Percentiles rank a stretch among this genome's conserved stretches.
Evolutionary conservation across 2,329 filamentous ascomycete genomes (phyloP).

Genomic region (Rhinocladiella mackenziei): DNA sequence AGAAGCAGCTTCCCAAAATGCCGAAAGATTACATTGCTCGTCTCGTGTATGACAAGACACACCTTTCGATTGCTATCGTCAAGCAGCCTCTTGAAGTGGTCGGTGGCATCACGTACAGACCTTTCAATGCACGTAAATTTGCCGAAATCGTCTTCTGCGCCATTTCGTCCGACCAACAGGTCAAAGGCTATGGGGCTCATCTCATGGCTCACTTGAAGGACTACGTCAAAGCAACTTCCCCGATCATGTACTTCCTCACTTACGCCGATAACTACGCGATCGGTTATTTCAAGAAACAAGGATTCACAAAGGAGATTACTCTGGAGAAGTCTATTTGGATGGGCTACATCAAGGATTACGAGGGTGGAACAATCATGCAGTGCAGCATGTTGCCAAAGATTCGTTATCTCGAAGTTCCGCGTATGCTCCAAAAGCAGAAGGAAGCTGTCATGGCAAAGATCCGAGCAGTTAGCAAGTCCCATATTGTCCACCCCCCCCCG

Average conservation of each 20-base stretch:
- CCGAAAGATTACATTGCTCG: slow-evolving; percentile 98
- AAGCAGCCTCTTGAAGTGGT: slow-evolving; percentile 96
- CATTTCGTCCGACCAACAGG: slow-evolving; percentile 95
- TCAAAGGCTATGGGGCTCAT: slow-evolving; percentile 97
- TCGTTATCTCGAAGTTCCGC: slow-evolving; percentile 84
- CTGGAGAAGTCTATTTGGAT: slow-evolving; percentile 90
- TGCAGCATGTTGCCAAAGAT: slow-evolving; percentile 95
- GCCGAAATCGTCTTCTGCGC: slow-evolving; percentile 99
- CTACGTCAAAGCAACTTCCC: slow-evolving; percentile 93
- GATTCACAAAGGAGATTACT: slow-evolving; percentile 97
- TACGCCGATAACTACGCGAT: slow-evolving; percentile 99
- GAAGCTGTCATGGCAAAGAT: slow-evolving; percentile 95
- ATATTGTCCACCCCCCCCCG: slow-evolving; percentile 80
- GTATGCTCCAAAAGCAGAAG: slow-evolving; percentile 96
- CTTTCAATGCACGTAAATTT: slow-evolving; percentile 86
- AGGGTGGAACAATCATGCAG: slow-evolving; percentile 98
- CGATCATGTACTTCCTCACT: slow-evolving; percentile 97
- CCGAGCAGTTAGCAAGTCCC: slow-evolving; percentile 80
- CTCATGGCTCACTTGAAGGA: slow-evolving; percentile 97
- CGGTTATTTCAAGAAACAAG: slow-evolving; percentile 98
- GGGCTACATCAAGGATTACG: slow-evolving; percentile 99
- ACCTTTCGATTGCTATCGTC: slow-evolving; percentile 93
- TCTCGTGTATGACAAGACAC: slow-evolving; percentile 93
- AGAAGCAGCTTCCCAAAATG: slow-evolving; percentile 98
- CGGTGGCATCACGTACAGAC: slow-evolving; percentile 88